These are phyloP conservation scores for Nicotiana noctiflora DNA, from an alignment of 257 asterid genomes.

Conservation along the genomic window DNA sequence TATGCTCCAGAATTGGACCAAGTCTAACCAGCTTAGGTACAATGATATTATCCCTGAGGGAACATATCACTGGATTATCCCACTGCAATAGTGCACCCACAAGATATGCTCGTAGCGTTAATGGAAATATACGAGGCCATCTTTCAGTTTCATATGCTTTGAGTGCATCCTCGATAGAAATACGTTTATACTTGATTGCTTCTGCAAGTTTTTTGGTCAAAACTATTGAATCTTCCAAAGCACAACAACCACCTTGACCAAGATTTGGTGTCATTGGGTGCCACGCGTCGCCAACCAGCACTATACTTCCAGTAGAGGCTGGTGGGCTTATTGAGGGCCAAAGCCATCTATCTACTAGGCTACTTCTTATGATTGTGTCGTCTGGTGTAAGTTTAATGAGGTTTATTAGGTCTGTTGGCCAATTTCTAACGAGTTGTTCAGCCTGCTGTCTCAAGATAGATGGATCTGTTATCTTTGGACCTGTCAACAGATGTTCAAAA, in stretches of 20 bases:
- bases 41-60: constrained; percentile 47
- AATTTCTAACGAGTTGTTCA: constrained; percentile 29
- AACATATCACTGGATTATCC: constrained; percentile 57
- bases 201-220: constrained; percentile 40
- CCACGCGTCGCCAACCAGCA: constrained; percentile 89
- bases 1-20: constrained; percentile 62
- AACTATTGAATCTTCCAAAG: constrained; percentile 71
- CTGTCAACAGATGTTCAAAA: constrained; percentile 23
- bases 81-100: constrained; percentile 59
- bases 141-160: constrained; percentile 48
- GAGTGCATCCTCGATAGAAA: constrained; percentile 52
- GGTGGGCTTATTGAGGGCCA: constrained; percentile 76
- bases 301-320: constrained; percentile 53
- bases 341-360: constrained; percentile 71
- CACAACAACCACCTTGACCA: constrained; percentile 92
- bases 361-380: constrained; percentile 53
- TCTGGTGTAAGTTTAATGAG: constrained; percentile 60
- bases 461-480: constrained; percentile 69
- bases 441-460: constrained; percentile 49
- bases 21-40: constrained; percentile 58
- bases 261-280: constrained; percentile 97
- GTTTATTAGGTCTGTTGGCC: constrained; percentile 51
- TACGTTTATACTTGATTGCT: constrained; percentile 29
- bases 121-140: constrained; percentile 61
- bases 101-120: constrained; percentile 49